phyloP scores from a whole-genome alignment of 345 rosid genomes.

The Corymbia maculata region DNA sequence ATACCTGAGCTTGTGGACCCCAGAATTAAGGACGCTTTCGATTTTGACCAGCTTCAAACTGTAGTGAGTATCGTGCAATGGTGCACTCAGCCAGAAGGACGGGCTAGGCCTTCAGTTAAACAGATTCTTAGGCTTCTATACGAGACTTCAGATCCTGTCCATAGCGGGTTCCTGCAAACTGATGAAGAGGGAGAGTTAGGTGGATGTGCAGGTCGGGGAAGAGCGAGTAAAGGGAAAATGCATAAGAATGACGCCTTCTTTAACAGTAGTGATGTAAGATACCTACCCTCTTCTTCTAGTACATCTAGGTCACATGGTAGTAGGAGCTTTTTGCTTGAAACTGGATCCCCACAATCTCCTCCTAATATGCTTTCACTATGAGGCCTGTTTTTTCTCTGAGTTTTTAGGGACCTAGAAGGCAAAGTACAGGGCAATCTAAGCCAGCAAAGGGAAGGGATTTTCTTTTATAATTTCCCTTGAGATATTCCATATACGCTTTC shows the following conservation, averaged over 20 bases:
- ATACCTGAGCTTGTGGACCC: constrained; percentile 60
- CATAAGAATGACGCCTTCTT: constrained; percentile 37
- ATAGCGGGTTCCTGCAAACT: constrained; percentile 54
- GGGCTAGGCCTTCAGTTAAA: constrained; percentile 78
- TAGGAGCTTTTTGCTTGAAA: constrained; percentile 74
- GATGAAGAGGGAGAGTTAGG: constrained; percentile 54
- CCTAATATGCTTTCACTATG: constrained; percentile 34
- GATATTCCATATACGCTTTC: background rate
- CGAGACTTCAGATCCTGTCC: constrained; percentile 77
- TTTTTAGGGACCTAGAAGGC: background rate
- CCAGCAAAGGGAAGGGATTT: background rate
- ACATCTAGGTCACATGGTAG: constrained; percentile 91
- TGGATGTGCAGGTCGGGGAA: constrained; percentile 54
- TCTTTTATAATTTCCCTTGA: background rate
- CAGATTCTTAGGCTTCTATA: constrained; percentile 74
- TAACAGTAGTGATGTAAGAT: constrained; percentile 55
- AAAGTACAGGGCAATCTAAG: background rate
- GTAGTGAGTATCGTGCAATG: constrained; percentile 57
- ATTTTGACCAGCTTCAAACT: constrained; percentile 68
- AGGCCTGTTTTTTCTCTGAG: background rate
- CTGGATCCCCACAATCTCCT: constrained; percentile 79
- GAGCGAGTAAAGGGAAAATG: constrained; percentile 43
- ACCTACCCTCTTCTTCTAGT: constrained; percentile 82
- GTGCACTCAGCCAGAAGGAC: constrained; percentile 88
- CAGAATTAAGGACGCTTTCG: constrained; percentile 41